Conservation (phyloP, 177 flowering plant genomes). For the Vitis hybrid region DNA sequence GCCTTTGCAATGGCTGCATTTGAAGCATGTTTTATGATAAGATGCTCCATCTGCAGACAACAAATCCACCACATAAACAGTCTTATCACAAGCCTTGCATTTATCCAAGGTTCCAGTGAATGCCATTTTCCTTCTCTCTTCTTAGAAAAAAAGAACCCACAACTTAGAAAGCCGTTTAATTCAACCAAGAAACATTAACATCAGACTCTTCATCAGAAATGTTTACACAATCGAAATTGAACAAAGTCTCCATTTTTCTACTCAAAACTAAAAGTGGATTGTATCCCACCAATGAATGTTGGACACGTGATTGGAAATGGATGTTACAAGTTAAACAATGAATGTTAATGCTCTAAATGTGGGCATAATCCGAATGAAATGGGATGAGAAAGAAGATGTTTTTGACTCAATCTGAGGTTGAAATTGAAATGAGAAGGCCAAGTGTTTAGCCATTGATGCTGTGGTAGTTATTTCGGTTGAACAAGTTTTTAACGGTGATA, state of each 20-base stretch:
- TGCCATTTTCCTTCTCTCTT: slow-evolving; percentile 38
- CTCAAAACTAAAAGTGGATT: slow-evolving; percentile 7
- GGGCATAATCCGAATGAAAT: too few relatives aligned
- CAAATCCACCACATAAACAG: slow-evolving; percentile 83
- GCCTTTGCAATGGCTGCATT: slow-evolving; percentile 91
- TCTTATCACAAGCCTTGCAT: slow-evolving; percentile 86
- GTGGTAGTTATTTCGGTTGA: too few relatives aligned
- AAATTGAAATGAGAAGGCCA: too few relatives aligned
- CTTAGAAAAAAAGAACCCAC: neutral
- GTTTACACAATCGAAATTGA: slow-evolving; percentile 15
- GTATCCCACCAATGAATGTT: neutral
- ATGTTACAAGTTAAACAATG: slow-evolving; percentile 10
- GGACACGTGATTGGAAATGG: slow-evolving; percentile 34
- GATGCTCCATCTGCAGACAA: slow-evolving; percentile 73
- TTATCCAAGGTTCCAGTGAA: slow-evolving; percentile 85
- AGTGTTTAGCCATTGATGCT: too few relatives aligned
- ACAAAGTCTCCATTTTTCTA: slow-evolving; percentile 18
- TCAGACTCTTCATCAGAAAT: slow-evolving; percentile 2
- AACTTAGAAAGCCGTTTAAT: too few relatives aligned
- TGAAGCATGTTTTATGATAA: slow-evolving; percentile 86
- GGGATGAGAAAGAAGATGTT: neutral
- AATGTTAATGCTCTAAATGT: slow-evolving; percentile 8
- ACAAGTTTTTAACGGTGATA: too few relatives aligned
- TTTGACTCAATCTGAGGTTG: too few relatives aligned
- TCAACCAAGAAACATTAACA: neutral